Evolutionary conservation across 768 basidiomycete species (phyloP), one percentile per base, ranked within the genome.

Genomic region (Lactarius trivialis): DNA sequence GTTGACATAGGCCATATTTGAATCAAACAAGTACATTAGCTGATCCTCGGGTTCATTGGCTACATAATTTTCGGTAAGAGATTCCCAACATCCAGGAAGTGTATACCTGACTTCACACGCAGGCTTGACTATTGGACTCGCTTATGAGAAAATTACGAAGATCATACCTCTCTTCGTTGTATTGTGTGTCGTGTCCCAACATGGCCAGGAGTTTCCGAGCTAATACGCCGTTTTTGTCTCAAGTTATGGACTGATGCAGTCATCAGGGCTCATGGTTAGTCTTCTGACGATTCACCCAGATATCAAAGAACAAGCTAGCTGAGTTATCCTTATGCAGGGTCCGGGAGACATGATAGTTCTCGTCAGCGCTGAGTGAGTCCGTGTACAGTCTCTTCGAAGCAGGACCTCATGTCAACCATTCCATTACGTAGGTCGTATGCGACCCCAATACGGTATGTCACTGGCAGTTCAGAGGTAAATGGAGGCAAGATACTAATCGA

Each of bases 211-310:
- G 45, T 55, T n/a, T 64, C 30, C 26, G 6, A 26, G 28, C 34
- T 41, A n/a, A 58, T 55, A 15, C 17, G 11, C n/a, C 2, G n/a
- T 45, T 21, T 21, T 49, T 30, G 39, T 12, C 15, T 4, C 30
- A 33, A 85, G 84, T 65, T 89, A 86, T 70, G 88, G 84, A 1
- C 73, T 87, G 57, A 85, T 89, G 86, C 84, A 87, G 67, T 85
- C 83, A 24, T 48, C 45, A 14, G 45, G 45, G 45, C 12, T 14
- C 7, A 24, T 48, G 45, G 45, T 48, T 6, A 24, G 45, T 9
- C 41, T 48, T 48, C 45, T 48, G 12, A 14, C n/a, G 43, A 21
- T 21, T 45, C 6, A 3, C 80, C 78, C 50, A 86, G 85, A 73
- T 48, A 24, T 48, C 12, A 26, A 48, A 26, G 24, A 24, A 45